These are phyloP conservation scores for Cyberlindnera mrakii DNA, from an alignment of 805 yeast species.

Conservation along the genomic window DNA sequence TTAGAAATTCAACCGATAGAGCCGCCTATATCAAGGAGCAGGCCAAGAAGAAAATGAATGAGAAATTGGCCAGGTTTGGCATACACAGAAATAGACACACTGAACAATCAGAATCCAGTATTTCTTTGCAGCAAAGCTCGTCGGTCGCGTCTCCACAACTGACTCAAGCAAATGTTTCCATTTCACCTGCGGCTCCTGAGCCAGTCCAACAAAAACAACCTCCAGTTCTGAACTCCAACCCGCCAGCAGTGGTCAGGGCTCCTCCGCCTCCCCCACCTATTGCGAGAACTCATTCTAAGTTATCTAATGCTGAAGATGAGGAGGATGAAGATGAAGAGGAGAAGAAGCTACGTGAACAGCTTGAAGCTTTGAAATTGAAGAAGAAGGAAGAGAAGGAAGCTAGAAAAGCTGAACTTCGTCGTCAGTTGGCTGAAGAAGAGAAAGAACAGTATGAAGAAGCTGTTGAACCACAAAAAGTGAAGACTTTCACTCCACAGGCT, in stretches of 20 bases:
- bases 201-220: not conserved
- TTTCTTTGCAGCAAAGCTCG: not conserved
- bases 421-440: conserved; percentile 51
- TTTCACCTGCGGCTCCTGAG: not conserved
- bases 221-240: not conserved
- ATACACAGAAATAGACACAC: conserved; percentile 28
- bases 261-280: conserved; percentile 9
- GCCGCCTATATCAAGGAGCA: conserved; percentile 80
- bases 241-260: conserved; percentile 5
- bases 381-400: conserved; percentile 57
- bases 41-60: conserved; percentile 77
- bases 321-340: conserved; percentile 48
- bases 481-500: conserved; percentile 18
- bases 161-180: conserved; percentile 1
- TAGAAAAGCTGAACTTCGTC: conserved; percentile 48
- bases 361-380: conserved; percentile 39
- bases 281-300: conserved; percentile 2
- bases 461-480: conserved; percentile 7
- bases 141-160: conserved; percentile 1
- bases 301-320: conserved; percentile 19
- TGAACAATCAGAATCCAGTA: conserved; percentile 1
- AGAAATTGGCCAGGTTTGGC: conserved; percentile 76
- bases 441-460: conserved; percentile 36
- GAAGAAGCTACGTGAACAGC: conserved; percentile 33
- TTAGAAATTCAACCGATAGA: conserved; percentile 56